A percentile compares a stretch with the other conserved stretches of the same genome.
Evolutionary conservation across 2,329 filamentous ascomycete genomes (phyloP).

Genomic region (Rhytidhysteron rufulum): DNA sequence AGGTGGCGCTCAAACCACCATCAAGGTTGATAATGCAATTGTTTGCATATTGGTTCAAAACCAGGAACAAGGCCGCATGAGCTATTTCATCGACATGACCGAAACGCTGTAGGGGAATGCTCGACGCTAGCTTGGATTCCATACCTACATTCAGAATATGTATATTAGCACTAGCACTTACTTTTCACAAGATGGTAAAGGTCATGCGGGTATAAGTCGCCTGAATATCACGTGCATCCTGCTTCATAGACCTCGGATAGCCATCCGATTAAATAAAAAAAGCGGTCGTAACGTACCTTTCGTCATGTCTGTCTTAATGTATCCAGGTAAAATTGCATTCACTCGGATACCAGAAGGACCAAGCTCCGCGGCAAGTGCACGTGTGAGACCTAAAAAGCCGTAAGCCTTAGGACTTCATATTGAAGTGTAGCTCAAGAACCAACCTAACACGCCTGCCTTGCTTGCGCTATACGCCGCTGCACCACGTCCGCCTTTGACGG

Average conservation of each 20-base stretch:
- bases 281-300: conserved; percentile 53
- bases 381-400: conserved; percentile 58
- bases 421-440: not conserved
- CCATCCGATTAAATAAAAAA: no score
- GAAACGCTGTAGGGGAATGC: conserved; percentile 64
- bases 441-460: conserved; percentile 75
- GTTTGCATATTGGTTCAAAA: conserved; percentile 75
- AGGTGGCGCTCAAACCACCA: conserved; percentile 69
- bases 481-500: conserved; percentile 63
- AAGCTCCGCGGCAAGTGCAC: conserved; percentile 62
- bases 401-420: not conserved
- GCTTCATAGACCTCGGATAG: no score
- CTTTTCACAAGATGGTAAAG: no score
- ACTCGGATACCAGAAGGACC: conserved; percentile 62
- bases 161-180: conserved; percentile 9
- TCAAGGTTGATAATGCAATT: conserved; percentile 85
- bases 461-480: conserved; percentile 72
- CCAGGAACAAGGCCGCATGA: conserved; percentile 76
- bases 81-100: conserved; percentile 69
- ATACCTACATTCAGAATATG: conserved; percentile 37
- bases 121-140: conserved; percentile 30
- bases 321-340: conserved; percentile 79
- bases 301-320: conserved; percentile 79
- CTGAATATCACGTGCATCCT: no score
- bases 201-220: no score